phyloP scores from a whole-genome alignment of 306 rosid genomes.

The Acacia melanoxylon region DNA sequence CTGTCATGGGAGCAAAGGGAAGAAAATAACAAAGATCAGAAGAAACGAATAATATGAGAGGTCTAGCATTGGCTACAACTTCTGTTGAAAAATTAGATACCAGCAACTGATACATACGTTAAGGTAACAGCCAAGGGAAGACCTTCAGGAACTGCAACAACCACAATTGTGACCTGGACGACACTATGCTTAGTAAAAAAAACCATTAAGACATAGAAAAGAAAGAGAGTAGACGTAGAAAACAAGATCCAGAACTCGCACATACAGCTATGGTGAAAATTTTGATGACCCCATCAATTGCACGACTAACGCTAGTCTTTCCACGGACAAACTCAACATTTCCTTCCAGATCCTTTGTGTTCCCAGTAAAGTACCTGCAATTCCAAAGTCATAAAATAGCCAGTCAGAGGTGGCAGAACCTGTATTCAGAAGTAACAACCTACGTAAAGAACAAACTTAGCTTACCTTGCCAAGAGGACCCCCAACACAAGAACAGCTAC shows the following conservation, averaged over 20 bases:
- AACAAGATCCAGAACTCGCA: slow-evolving; percentile 34
- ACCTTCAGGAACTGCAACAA: slow-evolving; percentile 99
- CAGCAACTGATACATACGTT: slow-evolving; percentile 62
- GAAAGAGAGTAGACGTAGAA: background rate
- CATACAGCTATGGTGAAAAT: slow-evolving; percentile 94
- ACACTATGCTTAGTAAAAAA: slow-evolving; percentile 40
- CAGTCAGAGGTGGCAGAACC: slow-evolving; percentile 28
- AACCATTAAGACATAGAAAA: background rate
- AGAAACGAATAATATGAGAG: slow-evolving; percentile 20
- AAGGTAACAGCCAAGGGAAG: slow-evolving; percentile 97
- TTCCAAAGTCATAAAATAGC: slow-evolving; percentile 33
- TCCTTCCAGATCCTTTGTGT: slow-evolving; percentile 54
- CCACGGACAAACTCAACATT: slow-evolving; percentile 47
- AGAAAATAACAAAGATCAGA: slow-evolving; percentile 30
- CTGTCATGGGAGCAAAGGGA: slow-evolving; percentile 42
- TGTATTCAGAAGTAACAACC: slow-evolving; percentile 6
- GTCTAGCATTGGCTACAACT: slow-evolving; percentile 13
- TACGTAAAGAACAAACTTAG: slow-evolving; percentile 11
- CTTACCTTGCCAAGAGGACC: slow-evolving; percentile 82
- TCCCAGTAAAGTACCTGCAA: slow-evolving; percentile 79
- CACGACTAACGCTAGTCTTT: slow-evolving; percentile 53
- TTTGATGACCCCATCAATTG: slow-evolving; percentile 70
- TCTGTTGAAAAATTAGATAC: slow-evolving; percentile 8
- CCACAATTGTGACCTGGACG: slow-evolving; percentile 96
- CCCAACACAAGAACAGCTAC: slow-evolving; percentile 82